These are phyloP conservation scores for Ilex paraguariensis DNA, from an alignment of 305 asterid genomes.

Conservation along the genomic window DNA sequence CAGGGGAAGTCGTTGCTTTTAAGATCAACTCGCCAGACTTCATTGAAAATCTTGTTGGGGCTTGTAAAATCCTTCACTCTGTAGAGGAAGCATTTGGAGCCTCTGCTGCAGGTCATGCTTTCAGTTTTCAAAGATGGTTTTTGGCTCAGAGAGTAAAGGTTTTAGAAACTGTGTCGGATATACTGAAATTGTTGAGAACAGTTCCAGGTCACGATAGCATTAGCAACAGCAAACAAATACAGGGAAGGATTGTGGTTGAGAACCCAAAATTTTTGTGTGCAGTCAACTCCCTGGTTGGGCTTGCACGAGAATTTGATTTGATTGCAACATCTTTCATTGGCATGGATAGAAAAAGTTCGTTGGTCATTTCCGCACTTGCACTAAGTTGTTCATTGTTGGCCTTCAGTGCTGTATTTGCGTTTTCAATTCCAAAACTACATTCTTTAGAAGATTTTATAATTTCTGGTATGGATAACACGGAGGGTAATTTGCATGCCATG, in stretches of 20 bases:
- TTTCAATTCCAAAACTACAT: slow-evolving; percentile 33
- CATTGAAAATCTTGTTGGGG: slow-evolving; percentile 38
- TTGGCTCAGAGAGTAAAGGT: slow-evolving; percentile 51
- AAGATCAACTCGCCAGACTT: slow-evolving; percentile 18
- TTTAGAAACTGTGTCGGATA: slow-evolving; percentile 40
- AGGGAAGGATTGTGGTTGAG: slow-evolving; percentile 16
- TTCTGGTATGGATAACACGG: slow-evolving; percentile 21
- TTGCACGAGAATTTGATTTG: slow-evolving; percentile 67
- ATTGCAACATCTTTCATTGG: slow-evolving; percentile 47
- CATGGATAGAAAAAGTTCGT: slow-evolving; percentile 53
- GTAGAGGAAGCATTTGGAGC: slow-evolving; percentile 42
- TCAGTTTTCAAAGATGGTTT: slow-evolving; percentile 75
- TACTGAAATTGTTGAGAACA: slow-evolving; percentile 34
- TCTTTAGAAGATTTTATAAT: slow-evolving; percentile 23
- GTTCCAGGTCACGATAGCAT: slow-evolving; percentile 24
- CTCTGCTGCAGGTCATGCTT: slow-evolving; percentile 31
- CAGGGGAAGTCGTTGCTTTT: slow-evolving; percentile 16
- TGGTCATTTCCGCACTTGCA: slow-evolving; percentile 57
- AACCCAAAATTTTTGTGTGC: slow-evolving; percentile 14
- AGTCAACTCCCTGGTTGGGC: slow-evolving; percentile 30
- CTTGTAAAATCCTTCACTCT: slow-evolving; percentile 32
- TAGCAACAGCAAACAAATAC: slow-evolving; percentile 20
- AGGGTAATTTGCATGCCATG: slow-evolving; percentile 31
- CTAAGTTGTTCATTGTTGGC: slow-evolving; percentile 84
- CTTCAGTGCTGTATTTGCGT: slow-evolving; percentile 58